Percentiles rank a stretch among this genome's conserved stretches.
phyloP scores from a whole-genome alignment of 2,329 filamentous ascomycete genomes.

The Coleophoma cylindrospora region DNA sequence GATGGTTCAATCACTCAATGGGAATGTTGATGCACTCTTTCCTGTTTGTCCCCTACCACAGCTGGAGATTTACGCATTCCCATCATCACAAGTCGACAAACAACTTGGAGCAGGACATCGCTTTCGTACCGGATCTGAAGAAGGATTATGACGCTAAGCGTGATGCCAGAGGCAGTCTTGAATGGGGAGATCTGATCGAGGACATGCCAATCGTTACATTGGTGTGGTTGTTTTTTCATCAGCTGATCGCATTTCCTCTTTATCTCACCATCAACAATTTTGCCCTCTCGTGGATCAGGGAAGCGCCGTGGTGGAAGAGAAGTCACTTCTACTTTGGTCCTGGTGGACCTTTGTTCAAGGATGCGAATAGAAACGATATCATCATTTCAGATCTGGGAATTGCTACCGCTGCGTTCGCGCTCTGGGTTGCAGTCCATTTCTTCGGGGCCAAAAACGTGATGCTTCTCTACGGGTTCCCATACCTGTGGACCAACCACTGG shows the following conservation, averaged over 20 bases:
- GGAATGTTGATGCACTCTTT: slow-evolving; percentile 63
- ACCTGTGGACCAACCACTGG: slow-evolving; percentile 67
- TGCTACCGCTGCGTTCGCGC: slow-evolving; percentile 39
- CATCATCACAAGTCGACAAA: slow-evolving; percentile 64
- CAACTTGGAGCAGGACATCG: slow-evolving; percentile 63
- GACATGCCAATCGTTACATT: slow-evolving; percentile 55
- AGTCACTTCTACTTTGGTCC: slow-evolving; percentile 51
- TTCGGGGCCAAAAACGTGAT: slow-evolving; percentile 51
- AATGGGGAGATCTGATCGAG: slow-evolving; percentile 42
- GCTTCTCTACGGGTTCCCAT: slow-evolving; percentile 60
- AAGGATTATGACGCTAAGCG: slow-evolving; percentile 16
- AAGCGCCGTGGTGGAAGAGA: slow-evolving; percentile 15
- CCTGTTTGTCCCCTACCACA: slow-evolving; percentile 65
- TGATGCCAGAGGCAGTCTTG: slow-evolving; percentile 1
- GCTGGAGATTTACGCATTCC: slow-evolving; percentile 66
- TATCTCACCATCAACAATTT: slow-evolving; percentile 54
- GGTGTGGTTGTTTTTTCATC: slow-evolving; percentile 50
- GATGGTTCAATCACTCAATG: slow-evolving; percentile 51
- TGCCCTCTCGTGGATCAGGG: slow-evolving; percentile 16
- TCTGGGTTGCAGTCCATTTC: slow-evolving; percentile 30
- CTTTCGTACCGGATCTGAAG: slow-evolving; percentile 49
- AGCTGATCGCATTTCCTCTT: slow-evolving; percentile 56
- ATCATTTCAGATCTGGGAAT: slow-evolving; percentile 53
- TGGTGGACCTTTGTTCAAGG: slow-evolving; percentile 52
- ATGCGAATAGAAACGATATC: slow-evolving; percentile 48